Conservation (phyloP, 306 rosid species). For the Cucumis hystrix region DNA sequence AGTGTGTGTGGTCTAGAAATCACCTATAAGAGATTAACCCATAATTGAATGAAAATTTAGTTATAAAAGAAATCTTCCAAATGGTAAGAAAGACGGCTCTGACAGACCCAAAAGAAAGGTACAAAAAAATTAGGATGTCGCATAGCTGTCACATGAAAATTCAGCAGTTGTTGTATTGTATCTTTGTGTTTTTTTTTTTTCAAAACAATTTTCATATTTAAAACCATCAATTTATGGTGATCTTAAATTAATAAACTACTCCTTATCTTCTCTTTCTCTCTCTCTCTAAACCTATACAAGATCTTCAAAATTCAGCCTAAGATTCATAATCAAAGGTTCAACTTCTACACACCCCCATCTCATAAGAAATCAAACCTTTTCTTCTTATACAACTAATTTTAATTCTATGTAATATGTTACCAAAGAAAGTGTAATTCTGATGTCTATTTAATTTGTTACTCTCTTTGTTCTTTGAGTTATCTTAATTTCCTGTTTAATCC, state of each 20-base stretch:
- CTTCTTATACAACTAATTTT: not conserved
- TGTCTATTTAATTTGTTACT: too few relatives aligned
- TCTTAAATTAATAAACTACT: not conserved
- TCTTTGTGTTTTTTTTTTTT: not conserved
- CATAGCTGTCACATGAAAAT: not conserved
- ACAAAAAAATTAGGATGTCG: not conserved
- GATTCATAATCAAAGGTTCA: not conserved
- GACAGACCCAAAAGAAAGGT: not conserved
- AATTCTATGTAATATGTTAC: not conserved
- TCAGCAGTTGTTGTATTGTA: not conserved
- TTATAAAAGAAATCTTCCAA: not conserved
- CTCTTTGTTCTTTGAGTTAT: too few relatives aligned
- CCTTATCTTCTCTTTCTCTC: not conserved
- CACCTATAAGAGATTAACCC: not conserved
- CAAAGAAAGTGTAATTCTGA: not conserved
- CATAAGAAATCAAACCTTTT: not conserved
- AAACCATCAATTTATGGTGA: not conserved
- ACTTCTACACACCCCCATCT: not conserved
- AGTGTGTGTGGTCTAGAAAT: not conserved
- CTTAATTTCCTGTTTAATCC: not conserved
- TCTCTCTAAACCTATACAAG: not conserved
- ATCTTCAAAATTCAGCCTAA: not conserved
- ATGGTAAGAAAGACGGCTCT: slow-evolving; percentile 6
- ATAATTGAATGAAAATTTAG: not conserved
- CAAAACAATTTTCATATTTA: not conserved